Evolutionary conservation across 306 rosid genomes (phyloP), one percentile per base, ranked within the genome.

Genomic region (Bauhinia variegata): DNA sequence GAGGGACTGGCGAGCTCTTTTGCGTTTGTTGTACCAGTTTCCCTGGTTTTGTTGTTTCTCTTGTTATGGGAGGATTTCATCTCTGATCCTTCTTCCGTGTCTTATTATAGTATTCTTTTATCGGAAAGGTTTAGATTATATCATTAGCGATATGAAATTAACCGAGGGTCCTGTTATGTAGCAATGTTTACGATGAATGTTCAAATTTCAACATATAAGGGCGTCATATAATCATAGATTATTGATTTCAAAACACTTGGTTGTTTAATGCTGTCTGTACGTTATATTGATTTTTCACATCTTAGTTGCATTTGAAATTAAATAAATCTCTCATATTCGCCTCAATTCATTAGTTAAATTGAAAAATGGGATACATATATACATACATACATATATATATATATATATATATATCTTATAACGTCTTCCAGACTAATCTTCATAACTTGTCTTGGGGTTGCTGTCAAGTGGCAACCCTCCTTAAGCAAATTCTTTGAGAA

Each of bases 231-330:
- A 46, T 34, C 1, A 14, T 34, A 62, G 60, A 32, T 54, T 14
- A 46, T 14, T 37, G 37, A 48, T 59, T 54, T 59, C 34, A 61
- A 30, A 19, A 19, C 4, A 14, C 4, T 19, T 46, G 19, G 43
- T 16, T 65, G 68, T 46, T 65, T 59, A 4, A 9, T 39, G 5
- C 11, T 5, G 19, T 38, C n/a, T 17, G 1, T 44, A 46, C 14
- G 32, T 60, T 54, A 30, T 56, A 54, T 8, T 67, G 63, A 48
- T 58, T 52, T 70, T 70, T 49, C 37, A 8, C 13, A 37, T 59
- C 8, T 52, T 16, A 43, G 46, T 23, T 65, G 34, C 70, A 17
- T 54, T 31, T 65, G 19, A 19, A 39, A 53, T 70, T 17, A 7
- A 5, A 1, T 54, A 19, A 36, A 48, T 71, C 32, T 77, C 36